Evolutionary conservation across 2,329 filamentous ascomycete genomes (phyloP).

Genomic region (Fusarium armeniacum): DNA sequence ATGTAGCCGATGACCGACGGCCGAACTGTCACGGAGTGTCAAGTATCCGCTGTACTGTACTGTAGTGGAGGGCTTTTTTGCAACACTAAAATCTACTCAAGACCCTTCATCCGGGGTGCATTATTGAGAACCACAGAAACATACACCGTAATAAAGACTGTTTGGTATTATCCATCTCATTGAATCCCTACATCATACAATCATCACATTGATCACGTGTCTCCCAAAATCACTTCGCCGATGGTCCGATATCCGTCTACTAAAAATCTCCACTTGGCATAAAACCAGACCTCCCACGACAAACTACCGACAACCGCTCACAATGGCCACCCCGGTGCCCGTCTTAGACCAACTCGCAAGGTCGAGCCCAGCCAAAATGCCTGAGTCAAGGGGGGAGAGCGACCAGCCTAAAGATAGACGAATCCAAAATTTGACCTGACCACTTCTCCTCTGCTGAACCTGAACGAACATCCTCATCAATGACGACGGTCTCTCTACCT

Average conservation of each 20-base stretch:
- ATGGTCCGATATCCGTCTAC: slow-evolving; percentile 36
- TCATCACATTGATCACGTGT: slow-evolving; percentile 12
- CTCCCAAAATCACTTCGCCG: slow-evolving; percentile 4
- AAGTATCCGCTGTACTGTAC: slow-evolving; percentile 18
- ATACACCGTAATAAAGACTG: neutral
- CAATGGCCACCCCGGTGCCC: slow-evolving; percentile 46
- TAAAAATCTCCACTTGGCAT: slow-evolving; percentile 18
- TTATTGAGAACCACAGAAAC: neutral
- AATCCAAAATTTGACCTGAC: slow-evolving; percentile 11
- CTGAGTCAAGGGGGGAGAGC: slow-evolving; percentile 11
- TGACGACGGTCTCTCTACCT: neutral
- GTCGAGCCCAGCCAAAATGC: slow-evolving; percentile 5
- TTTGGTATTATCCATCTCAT: neutral
- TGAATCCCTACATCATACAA: neutral
- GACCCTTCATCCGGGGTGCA: slow-evolving; percentile 19
- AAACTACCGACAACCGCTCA: slow-evolving; percentile 40
- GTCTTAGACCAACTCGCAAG: slow-evolving; percentile 27
- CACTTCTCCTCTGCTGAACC: slow-evolving; percentile 1
- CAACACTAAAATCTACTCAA: slow-evolving; percentile 32
- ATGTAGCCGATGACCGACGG: slow-evolving; percentile 41
- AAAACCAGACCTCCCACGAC: neutral
- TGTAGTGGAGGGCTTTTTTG: neutral
- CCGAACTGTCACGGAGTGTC: slow-evolving; percentile 17
- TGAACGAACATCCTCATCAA: neutral
- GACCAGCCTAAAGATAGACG: slow-evolving; percentile 5